Evolutionary conservation across 2,329 filamentous ascomycete genomes (phyloP), one percentile per base, ranked within the genome.

Genomic region (Colletotrichum falcatum): DNA sequence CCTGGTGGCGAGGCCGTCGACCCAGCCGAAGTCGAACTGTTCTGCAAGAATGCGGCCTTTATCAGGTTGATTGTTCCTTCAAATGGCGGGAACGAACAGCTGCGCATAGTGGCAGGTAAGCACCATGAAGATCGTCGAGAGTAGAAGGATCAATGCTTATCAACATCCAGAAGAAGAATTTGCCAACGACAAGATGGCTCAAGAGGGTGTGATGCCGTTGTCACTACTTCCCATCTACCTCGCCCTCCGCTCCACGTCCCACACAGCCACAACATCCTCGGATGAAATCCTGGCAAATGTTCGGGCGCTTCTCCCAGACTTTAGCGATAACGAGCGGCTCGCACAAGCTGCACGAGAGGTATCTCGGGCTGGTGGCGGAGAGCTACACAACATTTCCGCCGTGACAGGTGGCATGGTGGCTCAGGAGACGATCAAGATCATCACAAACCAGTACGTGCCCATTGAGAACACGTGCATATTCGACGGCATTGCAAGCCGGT

Each of bases 371-470:
- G 90, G 89, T 58, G 93, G 94, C 35, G 93, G 90, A 64, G 97
- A 99, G 80, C 83, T 99, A 70, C 96, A 99, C 83, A 98, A 98
- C 78, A 93, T 97, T 66, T 92, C 95, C 39, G 91, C 95, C 33
- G 83, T 97, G 66, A 92, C 91, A 1, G 97, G 96, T 37, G 97
- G 96, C 3, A 92, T 99, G 84, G 92, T 97, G 58, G 94, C 95
- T n/a, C 97, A 99, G 81, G 96, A 99, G 83, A 89, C 95, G 73
- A 97, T 99, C 83, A 99, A 99, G 80, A 89, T 95, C 68, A 88
- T 92, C 75, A 92, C 91, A 16, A 90, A 89, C 77, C 91, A 93
- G 82, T 93, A 92, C 80, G 84, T 92, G 53, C 90, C 91, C 30
- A 88, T 92, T 73, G 90, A 92, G 75, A 91, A 92, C 79, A 91